Base-by-base conservation (phyloP, 1,139 yeast genomes). In the Suhomyces ambrosiae region DNA sequence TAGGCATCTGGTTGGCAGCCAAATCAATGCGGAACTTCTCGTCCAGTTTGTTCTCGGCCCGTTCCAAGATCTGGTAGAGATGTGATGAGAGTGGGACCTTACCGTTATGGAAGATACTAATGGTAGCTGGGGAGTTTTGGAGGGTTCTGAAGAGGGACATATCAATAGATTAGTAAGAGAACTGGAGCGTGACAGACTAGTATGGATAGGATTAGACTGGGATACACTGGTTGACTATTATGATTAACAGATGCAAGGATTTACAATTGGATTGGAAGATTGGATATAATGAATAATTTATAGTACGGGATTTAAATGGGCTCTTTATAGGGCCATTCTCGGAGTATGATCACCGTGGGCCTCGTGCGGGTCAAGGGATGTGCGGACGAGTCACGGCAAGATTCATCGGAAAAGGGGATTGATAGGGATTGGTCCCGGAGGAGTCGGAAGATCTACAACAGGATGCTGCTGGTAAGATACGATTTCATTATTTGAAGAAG, bases 131-230 rank as follows among this genome's bases (percentile, higher is more conserved):
- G 4, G 72, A 62, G 50, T 58, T 54, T 46, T 71, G 77, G 37
- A 71, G 61, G 10, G 74, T 65, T 61, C 61, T 69, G 53, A 71
- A 71, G 42, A 63, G 63, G 16, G 68, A 63, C 68, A 63, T 62
- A 35, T 27, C 14, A 23, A 25, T 7, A 9, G n/a, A 15, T 3
- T 3, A 12, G 2, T 7, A 22, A 12, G n/a, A 5, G 18, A 6
- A 10, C 11, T 15, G 9, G 25, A 25, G 4, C 14, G 9, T 5
- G 6, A 17, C 12, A 26, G 29, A 5, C 24, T 23, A 7, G 24
- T 23, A 7, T 5, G 24, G 7, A 7, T 5, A 12, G 24, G 5
- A 5, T 23, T n/a, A 10, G n/a, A 10, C 11, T 23, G 27, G 14
- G 5, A 24, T 18, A 18, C 21, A 18, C n/a, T n/a, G n/a, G n/a